Base-by-base conservation (phyloP, 106 monocot genomes). In the Acorus gramineus region DNA sequence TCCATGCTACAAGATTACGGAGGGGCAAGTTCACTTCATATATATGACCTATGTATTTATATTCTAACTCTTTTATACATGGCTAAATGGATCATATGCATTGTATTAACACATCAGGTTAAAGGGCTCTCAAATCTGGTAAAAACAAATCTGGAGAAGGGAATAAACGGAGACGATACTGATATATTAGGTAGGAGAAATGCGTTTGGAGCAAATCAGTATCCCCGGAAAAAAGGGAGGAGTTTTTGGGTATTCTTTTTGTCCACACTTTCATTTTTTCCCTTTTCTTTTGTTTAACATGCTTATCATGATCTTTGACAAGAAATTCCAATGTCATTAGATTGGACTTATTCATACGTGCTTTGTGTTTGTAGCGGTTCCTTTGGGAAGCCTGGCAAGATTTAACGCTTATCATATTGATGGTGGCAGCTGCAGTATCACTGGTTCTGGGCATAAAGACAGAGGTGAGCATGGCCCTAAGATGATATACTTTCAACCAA, bases 141-240 rank as follows among this genome's bases (percentile, higher is more conserved):
- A 50, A 85, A 80, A 43, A 82, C 86, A 49, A 78, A 80, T 72
- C 53, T 78, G 59, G 86, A 90, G 5, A 85, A 72, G 49, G 94
- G 94, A 62, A 78, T 95, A 50, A 73, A 48, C 70, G 94, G 66
- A 66, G 78, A 81, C 71, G 87, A 95, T 65, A n/a, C 62, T 13
- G 94, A 95, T 14, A 53, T 95, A 61, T 63, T 65, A 63, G 63
- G 55, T 8, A 84, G 90, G 54, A 80, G 66, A 62, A 80, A 75
- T 74, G 71, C 70, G 64, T 90, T 90, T 85, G 86, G 94, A 12
- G 66, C 86, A 7, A 95, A 95, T 65, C 84, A 86, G 58, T 95
- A 95, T 66, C 94, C 94, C 58, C 78, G 71, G 61, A 95, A 90
- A 74, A 87, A 95, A 69, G 90, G 90, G 48, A 84, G 78, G 70